Evolutionary conservation across 108 stramenopile genomes (phyloP).

Genomic region (Fragilaria crotonensis): DNA sequence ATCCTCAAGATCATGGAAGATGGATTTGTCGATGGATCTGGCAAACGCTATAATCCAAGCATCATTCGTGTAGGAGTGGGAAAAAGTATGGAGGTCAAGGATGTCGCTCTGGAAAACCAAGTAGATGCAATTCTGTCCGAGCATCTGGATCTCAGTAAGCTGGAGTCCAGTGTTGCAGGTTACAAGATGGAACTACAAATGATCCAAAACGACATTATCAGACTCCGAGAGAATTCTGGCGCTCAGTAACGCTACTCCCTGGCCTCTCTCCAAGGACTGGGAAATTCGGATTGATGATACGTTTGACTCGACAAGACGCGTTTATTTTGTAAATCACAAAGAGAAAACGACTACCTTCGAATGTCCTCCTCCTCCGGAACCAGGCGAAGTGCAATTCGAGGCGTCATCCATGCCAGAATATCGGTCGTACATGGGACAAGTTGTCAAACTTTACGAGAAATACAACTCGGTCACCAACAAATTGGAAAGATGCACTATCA

Average conservation of each 20-base stretch:
- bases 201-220: constrained; percentile 49
- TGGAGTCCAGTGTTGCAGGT: constrained; percentile 63
- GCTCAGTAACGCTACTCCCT: constrained; percentile 51
- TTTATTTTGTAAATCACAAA: constrained; percentile 87
- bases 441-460: constrained; percentile 73
- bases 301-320: constrained; percentile 32
- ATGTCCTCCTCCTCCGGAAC: constrained; percentile 76
- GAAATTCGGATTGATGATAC: constrained; percentile 81
- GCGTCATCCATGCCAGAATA: constrained; percentile 79
- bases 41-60: constrained; percentile 84
- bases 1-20: constrained; percentile 87
- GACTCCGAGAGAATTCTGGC: constrained; percentile 59
- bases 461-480: constrained; percentile 58
- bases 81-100: constrained; percentile 50
- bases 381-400: constrained; percentile 45
- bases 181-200: constrained; percentile 53
- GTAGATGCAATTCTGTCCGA: constrained; percentile 59
- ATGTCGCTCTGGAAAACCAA: constrained; percentile 66
- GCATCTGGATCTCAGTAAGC: constrained; percentile 37
- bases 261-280: constrained; percentile 79
- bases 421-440: constrained; percentile 39
- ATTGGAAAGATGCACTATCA: constrained; percentile 56
- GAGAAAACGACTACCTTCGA: constrained; percentile 70
- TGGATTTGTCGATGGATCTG: constrained; percentile 91
- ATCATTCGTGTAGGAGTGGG: constrained; percentile 89